Evolutionary conservation across 805 yeast genomes (phyloP), one percentile per base, ranked within the genome.

Genomic region (Priceomyces medius): DNA sequence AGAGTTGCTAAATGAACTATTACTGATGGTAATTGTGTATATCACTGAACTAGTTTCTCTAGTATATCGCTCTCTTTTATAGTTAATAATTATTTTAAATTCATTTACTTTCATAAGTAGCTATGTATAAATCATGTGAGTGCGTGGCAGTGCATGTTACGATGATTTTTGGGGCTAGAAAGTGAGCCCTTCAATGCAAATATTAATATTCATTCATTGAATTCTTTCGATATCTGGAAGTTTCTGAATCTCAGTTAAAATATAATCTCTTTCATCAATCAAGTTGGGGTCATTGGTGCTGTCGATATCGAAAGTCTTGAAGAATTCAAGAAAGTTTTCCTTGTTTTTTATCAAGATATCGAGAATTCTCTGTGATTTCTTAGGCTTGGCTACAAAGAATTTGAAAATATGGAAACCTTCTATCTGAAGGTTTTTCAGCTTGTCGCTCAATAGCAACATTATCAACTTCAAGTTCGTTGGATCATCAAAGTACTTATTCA

Each of bases 301-400:
- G 28, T 71, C 76, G 9, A 80, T 73, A 42, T 78, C 80, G 57
- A 89, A 87, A 28, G 72, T 75, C 35, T 77, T 76, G 44, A 91
- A 74, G 56, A 87, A 88, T 23, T 72, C 71, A 28, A 90, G 61
- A 47, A 91, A 74, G 55, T 85, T 87, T 31, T 80, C 85, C 55
- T 88, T 80, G 62, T 93, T 93, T 57, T 90, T 89, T 35, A 82
- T 78, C 49, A 93, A 70, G 16, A 91, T 85, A 61, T 91, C 97
- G 40, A 77, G 66, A 2, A 93, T 81, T 6, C 83, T 80, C 59
- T 83, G 88, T 2, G 88, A 74, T 60, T 90, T 90, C 48, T 84
- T 81, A 4, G 99, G 99, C 62, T 93, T 93, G 3, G 97, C 98
- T n/a, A 89, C 89, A 63, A 93, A 88, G 29, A 90, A 85, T 65